phyloP scores from a whole-genome alignment of 805 yeast species.

The Metschnikowia continentalis region DNA sequence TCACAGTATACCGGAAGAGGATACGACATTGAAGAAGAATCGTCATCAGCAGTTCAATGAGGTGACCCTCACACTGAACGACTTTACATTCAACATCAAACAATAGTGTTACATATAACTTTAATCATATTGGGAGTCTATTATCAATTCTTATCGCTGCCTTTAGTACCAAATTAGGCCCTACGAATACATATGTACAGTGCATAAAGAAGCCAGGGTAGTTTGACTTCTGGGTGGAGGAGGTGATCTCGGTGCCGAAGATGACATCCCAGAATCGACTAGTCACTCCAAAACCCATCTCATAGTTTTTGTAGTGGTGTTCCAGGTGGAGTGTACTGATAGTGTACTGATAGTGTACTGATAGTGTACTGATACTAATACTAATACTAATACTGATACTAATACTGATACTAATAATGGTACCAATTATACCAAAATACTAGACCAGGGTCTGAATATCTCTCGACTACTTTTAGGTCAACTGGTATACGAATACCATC shows the following conservation, averaged over 20 bases:
- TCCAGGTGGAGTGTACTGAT: slow-evolving; percentile 62
- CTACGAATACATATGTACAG: neutral
- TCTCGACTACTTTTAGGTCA: no score
- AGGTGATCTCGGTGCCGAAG: slow-evolving; percentile 73
- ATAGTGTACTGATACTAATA: no score
- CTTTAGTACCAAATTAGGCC: neutral
- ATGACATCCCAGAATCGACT: slow-evolving; percentile 90
- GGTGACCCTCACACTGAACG: neutral
- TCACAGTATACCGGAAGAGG: neutral
- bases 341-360: no score
- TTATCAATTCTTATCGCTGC: neutral
- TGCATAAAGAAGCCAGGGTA: slow-evolving; percentile 7
- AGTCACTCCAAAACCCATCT: slow-evolving; percentile 95
- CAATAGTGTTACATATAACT: neutral
- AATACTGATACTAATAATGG: no score
- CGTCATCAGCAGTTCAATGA: slow-evolving; percentile 3
- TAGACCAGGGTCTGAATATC: no score
- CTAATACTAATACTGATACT: no score
- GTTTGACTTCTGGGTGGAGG: slow-evolving; percentile 42
- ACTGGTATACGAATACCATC: no score
- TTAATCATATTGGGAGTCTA: neutral
- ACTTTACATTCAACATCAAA: neutral
- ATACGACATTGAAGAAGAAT: neutral
- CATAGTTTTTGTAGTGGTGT: slow-evolving; percentile 96
- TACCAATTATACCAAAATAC: no score